Base-by-base conservation (phyloP, 306 rosid species). In the Boehmeria nivea region DNA sequence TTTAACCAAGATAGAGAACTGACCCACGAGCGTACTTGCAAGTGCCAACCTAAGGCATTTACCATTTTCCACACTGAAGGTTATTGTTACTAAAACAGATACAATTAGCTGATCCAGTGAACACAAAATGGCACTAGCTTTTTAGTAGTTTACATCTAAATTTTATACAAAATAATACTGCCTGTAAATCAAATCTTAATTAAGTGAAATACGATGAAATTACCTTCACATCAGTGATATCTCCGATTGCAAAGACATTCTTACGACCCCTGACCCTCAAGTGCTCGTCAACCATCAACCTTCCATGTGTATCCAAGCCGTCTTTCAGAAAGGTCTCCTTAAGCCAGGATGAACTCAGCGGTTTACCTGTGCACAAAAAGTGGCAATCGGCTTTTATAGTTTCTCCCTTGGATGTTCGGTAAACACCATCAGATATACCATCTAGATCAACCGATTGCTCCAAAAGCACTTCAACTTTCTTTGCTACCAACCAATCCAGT, bases 381-480 rank as follows among this genome's bases (percentile, higher is more conserved):
- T 64, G 72, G 47, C 80, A 75, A 69, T 75, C 76, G 16, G 72
- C 75, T 60, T 61, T 52, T 19, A 75, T 65, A 20, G 68, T 69
- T 43, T 69, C 76, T 18, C 76, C 76, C 33, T 43, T 22, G 0
- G 76, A 59, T 19, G 72, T 75, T 49, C 59, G 46, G 58, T 45
- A n/a, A 25, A 54, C 28, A 8, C 69, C 76, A 11, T 60, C 69
- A 25, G 69, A 15, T 54, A 56, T 14, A 21, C 31, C 27, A 9
- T 43, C 51, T 65, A 69, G 20, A 54, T 67, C 43, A 48, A 75
- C 59, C 13, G 75, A 59, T 28, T 60, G 72, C n/a, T 69, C 58
- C 10, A 75, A 58, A 40, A 75, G 52, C 31, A 75, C 80, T 75
- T 75, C 76, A 47, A 75, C 80, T 33, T 55, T 69, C 47, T 69